A percentile compares a stretch with the other conserved stretches of the same genome.
Conservation (phyloP, 495 filamentous ascomycete species). For the Podospora tetraspora region DNA sequence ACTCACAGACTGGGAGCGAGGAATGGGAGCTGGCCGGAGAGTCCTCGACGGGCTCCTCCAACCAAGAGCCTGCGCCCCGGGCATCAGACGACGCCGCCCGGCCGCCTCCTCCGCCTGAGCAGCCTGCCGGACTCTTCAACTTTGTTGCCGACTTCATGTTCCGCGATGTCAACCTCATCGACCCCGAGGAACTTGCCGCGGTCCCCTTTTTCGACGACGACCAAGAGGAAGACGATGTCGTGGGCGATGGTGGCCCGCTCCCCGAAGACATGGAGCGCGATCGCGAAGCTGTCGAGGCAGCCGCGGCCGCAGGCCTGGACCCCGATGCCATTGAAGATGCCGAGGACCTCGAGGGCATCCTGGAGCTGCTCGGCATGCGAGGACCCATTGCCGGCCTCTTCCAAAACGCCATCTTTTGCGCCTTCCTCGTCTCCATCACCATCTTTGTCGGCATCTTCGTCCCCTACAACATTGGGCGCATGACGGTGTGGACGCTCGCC, state of each 20-base stretch:
- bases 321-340: slow-evolving; percentile 65
- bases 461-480: slow-evolving; percentile 84
- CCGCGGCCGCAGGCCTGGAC: slow-evolving; percentile 39
- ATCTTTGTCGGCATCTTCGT: slow-evolving; percentile 80
- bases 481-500: slow-evolving; percentile 70
- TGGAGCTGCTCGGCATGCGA: slow-evolving; percentile 95
- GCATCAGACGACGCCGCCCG: neutral
- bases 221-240: slow-evolving; percentile 25
- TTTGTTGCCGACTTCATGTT: slow-evolving; percentile 48
- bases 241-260: slow-evolving; percentile 29
- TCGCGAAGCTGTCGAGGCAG: slow-evolving; percentile 36
- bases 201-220: slow-evolving; percentile 5
- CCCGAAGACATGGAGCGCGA: slow-evolving; percentile 27
- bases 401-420: slow-evolving; percentile 92
- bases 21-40: neutral
- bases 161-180: slow-evolving; percentile 29
- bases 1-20: neutral
- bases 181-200: slow-evolving; percentile 31
- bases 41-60: neutral
- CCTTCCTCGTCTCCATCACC: slow-evolving; percentile 80
- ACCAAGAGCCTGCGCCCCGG: neutral
- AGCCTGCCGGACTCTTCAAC: slow-evolving; percentile 31
- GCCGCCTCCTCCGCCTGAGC: slow-evolving; percentile 10
- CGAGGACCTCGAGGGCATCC: slow-evolving; percentile 95
- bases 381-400: slow-evolving; percentile 83